Evolutionary conservation across 2,329 filamentous ascomycete species (phyloP).

Genomic region (Penicillium crustosum): DNA sequence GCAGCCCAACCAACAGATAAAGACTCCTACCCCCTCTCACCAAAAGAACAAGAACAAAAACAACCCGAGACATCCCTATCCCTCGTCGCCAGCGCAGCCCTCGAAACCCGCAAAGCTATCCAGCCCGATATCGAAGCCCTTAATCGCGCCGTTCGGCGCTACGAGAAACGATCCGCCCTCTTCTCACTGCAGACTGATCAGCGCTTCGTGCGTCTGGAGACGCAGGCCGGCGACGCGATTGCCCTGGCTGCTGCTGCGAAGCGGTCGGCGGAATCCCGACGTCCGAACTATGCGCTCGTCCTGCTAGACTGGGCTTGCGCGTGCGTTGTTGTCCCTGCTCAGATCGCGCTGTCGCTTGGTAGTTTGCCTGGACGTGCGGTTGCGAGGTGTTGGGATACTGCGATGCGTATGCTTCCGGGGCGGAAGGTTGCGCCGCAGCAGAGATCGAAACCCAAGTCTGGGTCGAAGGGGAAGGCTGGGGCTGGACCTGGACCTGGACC

Average conservation of each 20-base stretch:
- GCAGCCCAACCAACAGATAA: neutral
- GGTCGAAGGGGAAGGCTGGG: slow-evolving; percentile 27
- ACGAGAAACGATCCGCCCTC: slow-evolving; percentile 82
- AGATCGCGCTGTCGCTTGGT: slow-evolving; percentile 31
- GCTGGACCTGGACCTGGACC: neutral
- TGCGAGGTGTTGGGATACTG: slow-evolving; percentile 19
- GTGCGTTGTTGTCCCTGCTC: slow-evolving; percentile 38
- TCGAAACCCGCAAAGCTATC: slow-evolving; percentile 63
- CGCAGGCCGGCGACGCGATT: slow-evolving; percentile 71
- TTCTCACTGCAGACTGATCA: slow-evolving; percentile 74
- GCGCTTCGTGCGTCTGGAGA: slow-evolving; percentile 69
- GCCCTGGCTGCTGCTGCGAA: slow-evolving; percentile 74
- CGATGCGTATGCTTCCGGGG: slow-evolving; percentile 6
- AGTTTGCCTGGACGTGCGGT: slow-evolving; percentile 33
- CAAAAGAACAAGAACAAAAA: neutral
- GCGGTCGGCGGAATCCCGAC: slow-evolving; percentile 23
- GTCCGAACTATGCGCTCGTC: slow-evolving; percentile 28
- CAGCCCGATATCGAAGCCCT: slow-evolving; percentile 85
- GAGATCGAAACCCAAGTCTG: neutral
- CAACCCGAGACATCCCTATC: slow-evolving; percentile 39
- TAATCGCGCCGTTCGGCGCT: slow-evolving; percentile 82
- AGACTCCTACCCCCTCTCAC: slow-evolving; percentile 4
- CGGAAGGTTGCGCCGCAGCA: neutral
- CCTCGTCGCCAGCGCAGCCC: slow-evolving; percentile 39
- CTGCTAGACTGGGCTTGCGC: slow-evolving; percentile 41